Percentiles rank a stretch among this genome's conserved stretches.
Conservation (phyloP, 177 flowering plant genomes). For the Vitis hybrid region DNA sequence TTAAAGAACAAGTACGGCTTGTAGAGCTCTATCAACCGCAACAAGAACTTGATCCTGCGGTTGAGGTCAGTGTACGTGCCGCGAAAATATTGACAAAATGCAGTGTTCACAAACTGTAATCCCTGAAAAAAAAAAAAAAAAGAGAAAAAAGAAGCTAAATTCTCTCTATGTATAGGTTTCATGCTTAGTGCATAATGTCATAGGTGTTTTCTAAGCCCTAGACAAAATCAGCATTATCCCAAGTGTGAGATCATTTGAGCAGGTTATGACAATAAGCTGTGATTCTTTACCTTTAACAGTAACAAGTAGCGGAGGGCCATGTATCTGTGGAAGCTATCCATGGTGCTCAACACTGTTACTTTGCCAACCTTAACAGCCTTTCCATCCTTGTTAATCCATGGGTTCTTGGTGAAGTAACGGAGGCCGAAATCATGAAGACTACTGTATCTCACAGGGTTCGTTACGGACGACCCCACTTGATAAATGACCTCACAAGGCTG, state of each 20-base stretch:
- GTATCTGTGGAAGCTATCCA: conserved; percentile 59
- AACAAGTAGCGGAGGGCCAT: conserved; percentile 50
- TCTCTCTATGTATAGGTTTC: neutral
- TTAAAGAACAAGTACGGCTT: conserved; percentile 46
- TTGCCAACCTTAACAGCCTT: conserved; percentile 53
- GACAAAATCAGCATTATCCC: too few species aligned
- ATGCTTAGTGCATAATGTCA: too few species aligned
- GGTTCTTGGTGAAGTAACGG: conserved; percentile 59
- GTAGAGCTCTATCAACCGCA: conserved; percentile 44
- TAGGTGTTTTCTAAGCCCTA: too few species aligned
- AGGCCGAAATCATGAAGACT: conserved; percentile 35
- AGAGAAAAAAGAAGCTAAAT: neutral
- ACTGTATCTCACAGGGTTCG: conserved; percentile 39
- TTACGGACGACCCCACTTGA: conserved; percentile 68
- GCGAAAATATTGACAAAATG: conserved; percentile 32
- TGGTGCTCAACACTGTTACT: conserved; percentile 30
- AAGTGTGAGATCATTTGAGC: too few species aligned
- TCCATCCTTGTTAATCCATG: conserved; percentile 71
- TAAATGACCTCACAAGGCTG: conserved; percentile 38
- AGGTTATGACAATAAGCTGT: neutral
- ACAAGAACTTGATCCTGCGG: conserved; percentile 30
- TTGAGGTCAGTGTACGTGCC: conserved; percentile 25
- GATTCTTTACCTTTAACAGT: conserved; percentile 49
- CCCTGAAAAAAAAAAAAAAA: conserved; percentile 20
- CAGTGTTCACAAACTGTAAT: conserved; percentile 32